A percentile compares a stretch with the other conserved stretches of the same genome.
phyloP scores from a whole-genome alignment of 1,284 basidiomycete species.

The Erythrobasidium hasegawianum region DNA sequence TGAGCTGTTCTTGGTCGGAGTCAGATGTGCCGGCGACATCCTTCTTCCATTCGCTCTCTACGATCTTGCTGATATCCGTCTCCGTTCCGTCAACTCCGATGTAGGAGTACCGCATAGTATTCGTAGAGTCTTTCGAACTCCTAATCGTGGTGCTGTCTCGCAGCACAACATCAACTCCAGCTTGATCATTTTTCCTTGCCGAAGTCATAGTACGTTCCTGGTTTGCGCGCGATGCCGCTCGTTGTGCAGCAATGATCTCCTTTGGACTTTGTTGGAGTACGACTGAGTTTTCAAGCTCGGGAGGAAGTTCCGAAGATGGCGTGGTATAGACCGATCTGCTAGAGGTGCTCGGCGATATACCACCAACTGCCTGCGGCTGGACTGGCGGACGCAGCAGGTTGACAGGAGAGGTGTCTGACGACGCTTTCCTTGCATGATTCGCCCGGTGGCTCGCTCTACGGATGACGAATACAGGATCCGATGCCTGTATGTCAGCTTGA shows the following conservation, averaged over 20 bases:
- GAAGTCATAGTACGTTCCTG: conserved; percentile 74
- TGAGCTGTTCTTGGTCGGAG: background rate
- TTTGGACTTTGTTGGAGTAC: conserved; percentile 59
- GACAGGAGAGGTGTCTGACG: background rate
- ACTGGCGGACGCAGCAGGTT: background rate
- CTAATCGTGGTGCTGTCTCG: conserved; percentile 80
- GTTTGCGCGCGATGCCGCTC: conserved; percentile 74
- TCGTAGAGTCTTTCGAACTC: conserved; percentile 60
- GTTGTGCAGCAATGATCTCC: conserved; percentile 88
- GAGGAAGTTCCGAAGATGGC: conserved; percentile 22
- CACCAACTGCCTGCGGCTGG: background rate
- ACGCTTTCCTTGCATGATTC: background rate
- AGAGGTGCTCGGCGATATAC: conserved; percentile 7
- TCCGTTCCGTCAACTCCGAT: conserved; percentile 73
- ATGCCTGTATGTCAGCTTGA: conserved; percentile 68
- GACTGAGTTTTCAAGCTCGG: conserved; percentile 7
- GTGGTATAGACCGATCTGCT: conserved; percentile 34
- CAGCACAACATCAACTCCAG: conserved; percentile 80
- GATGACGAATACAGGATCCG: conserved; percentile 85
- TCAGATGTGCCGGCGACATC: conserved; percentile 46
- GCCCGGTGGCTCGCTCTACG: conserved; percentile 18
- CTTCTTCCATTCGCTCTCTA: conserved; percentile 72
- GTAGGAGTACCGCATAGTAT: conserved; percentile 79
- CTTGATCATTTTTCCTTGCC: conserved; percentile 72
- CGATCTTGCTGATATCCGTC: conserved; percentile 84